A percentile compares a stretch with the other conserved stretches of the same genome.
These are phyloP conservation scores for Fragilariopsis cylindrus DNA, from an alignment of 108 stramenopile genomes.

Conservation along the genomic window DNA sequence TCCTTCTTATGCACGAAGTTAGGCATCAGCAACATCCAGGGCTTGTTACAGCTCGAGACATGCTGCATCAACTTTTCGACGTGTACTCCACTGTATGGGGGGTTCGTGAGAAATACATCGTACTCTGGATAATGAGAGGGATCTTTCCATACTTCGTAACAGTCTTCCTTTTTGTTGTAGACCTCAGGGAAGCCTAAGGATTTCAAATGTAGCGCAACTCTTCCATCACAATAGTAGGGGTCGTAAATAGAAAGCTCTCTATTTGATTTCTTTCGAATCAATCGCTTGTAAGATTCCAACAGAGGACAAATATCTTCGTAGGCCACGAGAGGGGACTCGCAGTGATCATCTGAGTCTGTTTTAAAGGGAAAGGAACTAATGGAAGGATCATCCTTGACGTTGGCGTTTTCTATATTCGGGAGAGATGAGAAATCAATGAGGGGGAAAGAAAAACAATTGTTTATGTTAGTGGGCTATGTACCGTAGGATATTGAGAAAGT, in stretches of 20 bases:
- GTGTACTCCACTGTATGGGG: constrained; percentile 95
- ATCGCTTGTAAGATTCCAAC: constrained; percentile 48
- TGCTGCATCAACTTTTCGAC: constrained; percentile 80
- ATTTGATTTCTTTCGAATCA: constrained; percentile 2
- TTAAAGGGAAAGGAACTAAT: constrained; percentile 62
- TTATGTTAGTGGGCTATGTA: constrained; percentile 13
- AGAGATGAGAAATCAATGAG: no score
- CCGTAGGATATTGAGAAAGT: constrained; percentile 63
- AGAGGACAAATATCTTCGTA: constrained; percentile 87
- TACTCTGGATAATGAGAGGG: constrained; percentile 56
- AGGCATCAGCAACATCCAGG: constrained; percentile 82
- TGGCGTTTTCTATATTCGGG: no score
- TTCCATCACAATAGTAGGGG: constrained; percentile 97
- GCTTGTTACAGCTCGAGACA: constrained; percentile 43
- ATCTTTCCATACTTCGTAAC: constrained; percentile 63
- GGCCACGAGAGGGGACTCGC: constrained; percentile 90
- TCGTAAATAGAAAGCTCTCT: constrained; percentile 79
- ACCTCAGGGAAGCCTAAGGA: constrained; percentile 89
- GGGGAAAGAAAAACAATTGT: neutral
- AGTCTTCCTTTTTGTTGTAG: constrained; percentile 84
- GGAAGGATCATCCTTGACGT: no score
- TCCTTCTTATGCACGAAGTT: constrained; percentile 86
- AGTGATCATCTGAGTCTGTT: constrained; percentile 92
- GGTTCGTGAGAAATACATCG: constrained; percentile 95
- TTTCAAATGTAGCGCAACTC: constrained; percentile 67